phyloP scores from a whole-genome alignment of 176 grass and related monocot species.

The Aegilops tauschii region DNA sequence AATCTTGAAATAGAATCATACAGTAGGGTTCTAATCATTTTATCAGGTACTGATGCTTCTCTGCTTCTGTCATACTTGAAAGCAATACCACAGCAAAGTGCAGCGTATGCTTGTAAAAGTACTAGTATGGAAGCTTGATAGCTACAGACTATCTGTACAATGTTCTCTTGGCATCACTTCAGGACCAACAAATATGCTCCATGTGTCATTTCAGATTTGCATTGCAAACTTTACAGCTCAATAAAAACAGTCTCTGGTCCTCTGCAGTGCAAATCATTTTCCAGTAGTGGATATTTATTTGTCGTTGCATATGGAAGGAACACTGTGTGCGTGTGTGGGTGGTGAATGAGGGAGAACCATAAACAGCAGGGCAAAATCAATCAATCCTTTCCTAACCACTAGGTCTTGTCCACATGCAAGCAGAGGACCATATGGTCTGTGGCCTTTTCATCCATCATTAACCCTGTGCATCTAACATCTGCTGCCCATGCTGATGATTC shows the following conservation, averaged over 20 bases:
- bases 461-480: neutral
- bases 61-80: constrained; percentile 21
- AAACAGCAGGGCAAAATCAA: constrained; percentile 20
- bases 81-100: constrained; percentile 21
- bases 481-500: neutral
- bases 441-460: neutral
- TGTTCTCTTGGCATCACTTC: constrained; percentile 20
- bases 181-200: neutral
- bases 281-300: neutral
- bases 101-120: neutral
- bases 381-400: constrained; percentile 17
- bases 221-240: neutral
- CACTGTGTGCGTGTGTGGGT: neutral
- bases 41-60: neutral
- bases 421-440: neutral
- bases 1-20: neutral
- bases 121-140: neutral
- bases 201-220: neutral
- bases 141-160: neutral
- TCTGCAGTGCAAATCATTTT: constrained; percentile 17
- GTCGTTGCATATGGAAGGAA: neutral
- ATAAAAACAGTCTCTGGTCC: neutral
- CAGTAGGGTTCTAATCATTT: neutral
- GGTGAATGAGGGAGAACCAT: neutral
- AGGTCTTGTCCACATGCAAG: constrained; percentile 8